Conservation (phyloP, 192 early-diverging fungal species). For the Neocallimastix lanati region DNA sequence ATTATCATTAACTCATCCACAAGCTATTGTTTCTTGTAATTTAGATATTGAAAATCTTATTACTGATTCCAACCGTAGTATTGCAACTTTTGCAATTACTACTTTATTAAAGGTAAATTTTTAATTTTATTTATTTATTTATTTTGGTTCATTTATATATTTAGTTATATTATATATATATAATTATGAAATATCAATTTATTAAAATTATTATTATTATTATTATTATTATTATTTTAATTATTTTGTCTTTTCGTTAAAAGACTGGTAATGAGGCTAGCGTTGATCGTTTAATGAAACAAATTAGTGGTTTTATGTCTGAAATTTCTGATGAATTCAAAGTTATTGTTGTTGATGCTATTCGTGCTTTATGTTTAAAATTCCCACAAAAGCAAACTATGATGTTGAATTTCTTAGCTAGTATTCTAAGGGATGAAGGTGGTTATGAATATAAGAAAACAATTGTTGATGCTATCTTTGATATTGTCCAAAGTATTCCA, state of each 20-base stretch:
- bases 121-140: too few species aligned
- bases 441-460: conserved; percentile 93
- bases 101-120: too few species aligned
- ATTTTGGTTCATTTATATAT: too few species aligned
- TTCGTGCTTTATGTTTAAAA: conserved; percentile 87
- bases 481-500: conserved; percentile 81
- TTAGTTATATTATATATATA: too few species aligned
- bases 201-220: too few species aligned
- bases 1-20: conserved; percentile 74
- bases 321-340: conserved; percentile 99
- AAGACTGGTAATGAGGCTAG: conserved; percentile 91
- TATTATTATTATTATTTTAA: too few species aligned
- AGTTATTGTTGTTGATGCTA: conserved; percentile 95
- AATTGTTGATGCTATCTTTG: conserved; percentile 93
- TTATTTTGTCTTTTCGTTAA: too few species aligned
- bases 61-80: conserved; percentile 86
- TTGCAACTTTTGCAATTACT: conserved; percentile 97
- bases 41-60: conserved; percentile 96
- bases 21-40: conserved; percentile 85
- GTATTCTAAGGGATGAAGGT: conserved; percentile 89
- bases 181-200: too few species aligned
- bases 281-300: conserved; percentile 97
- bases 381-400: conserved; percentile 87
- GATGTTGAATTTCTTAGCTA: conserved; percentile 83
- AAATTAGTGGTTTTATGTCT: conserved; percentile 92